Evolutionary conservation across 768 basidiomycete species (phyloP), one percentile per base, ranked within the genome.

Genomic region (Leccinum imitatum): DNA sequence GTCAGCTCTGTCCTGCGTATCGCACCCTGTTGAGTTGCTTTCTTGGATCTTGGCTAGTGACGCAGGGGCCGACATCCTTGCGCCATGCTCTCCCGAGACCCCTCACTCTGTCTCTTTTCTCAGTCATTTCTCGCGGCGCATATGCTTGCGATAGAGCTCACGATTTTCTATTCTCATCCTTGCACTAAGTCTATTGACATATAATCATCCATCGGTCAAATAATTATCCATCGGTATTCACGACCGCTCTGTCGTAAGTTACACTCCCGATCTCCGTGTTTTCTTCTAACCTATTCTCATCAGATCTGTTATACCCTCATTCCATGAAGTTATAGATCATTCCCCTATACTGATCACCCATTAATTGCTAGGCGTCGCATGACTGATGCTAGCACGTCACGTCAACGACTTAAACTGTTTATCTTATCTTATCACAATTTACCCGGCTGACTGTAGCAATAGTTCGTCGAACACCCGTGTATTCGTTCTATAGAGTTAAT

Each of bases 391-490:
- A 3, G 14, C 7, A 33, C 33, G 33, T 33, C 33, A 33, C 11
- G 33, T 54, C 47, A 7, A 13, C 4, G 31, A 9, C 50, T 17
- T 17, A 1, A n/a, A 53, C 44, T 37, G 50, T 54, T n/a, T 54
- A 59, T 19, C 9, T 58, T 55, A 56, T 59, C 47, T 50, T 17
- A 31, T 37, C 27, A 30, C 37, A 17, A 21, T 10, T 47, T 33
- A 19, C 11, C 52, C 14, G 6, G n/a, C 35, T 48, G 37, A 63
- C 33, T 71, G 67, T 71, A 71, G 65, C 59, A 14, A 58, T 67
- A 70, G 58, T 13, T 53, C 37, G 3, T 33, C 13, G 17, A 27
- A 41, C 17, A 23, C 44, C 17, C 30, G 47, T 62, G 58, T 69
- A 56, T 56, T 35, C 4, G 58, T 17, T 21, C 25, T 33, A 17